Evolutionary conservation across 768 basidiomycete species (phyloP), one percentile per base, ranked within the genome.

Genomic region (Trametopsis cervina): DNA sequence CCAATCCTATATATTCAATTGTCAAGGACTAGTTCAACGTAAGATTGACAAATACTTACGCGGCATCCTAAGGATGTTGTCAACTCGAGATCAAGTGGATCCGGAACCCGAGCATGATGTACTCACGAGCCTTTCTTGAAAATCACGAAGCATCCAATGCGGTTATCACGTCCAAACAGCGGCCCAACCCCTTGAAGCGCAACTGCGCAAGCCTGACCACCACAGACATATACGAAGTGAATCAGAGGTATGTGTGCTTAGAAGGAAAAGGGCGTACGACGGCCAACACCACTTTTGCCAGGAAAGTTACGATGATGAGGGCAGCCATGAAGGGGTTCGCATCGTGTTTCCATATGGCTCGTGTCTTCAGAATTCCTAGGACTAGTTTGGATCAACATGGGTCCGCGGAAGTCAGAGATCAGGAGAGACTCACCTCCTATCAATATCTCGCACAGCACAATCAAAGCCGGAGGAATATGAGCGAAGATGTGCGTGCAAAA

Each of bases 1-100:
- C 37, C 4, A 46, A 10, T 21, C 45, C 45, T 46, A 21, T 45
- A 18, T 33, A 6, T 11, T 44, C 22, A n/a, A 21, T 10, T 7
- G 23, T 46, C 9, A 46, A 15, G 45, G 21, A 38, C 23, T 4
- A 37, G 9, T 13, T 18, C 4, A 36, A 17, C 17, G 15, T n/a
- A 6, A 4, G 15, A 5, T 10, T 21, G 27, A 39, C 4, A 22
- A 5, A 12, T 17, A 39, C 45, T 13, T 46, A 46, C 45, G 45
- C n/a, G 45, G 45, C 45, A 46, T 46, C 17, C 45, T 46, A 46
- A 36, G 18, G 20, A n/a, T n/a, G n/a, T n/a, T n/a, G 17, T 20
- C 7, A 4, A 36, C 6, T 29, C 29, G n/a, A n/a, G n/a, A n/a
- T n/a, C n/a, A n/a, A 43, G 12, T 43, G 27, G 11, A 11, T 17